A percentile compares a stretch with the other conserved stretches of the same genome.
phyloP scores from a whole-genome alignment of 208 protist species.

The Leishmania lainsoni region DNA sequence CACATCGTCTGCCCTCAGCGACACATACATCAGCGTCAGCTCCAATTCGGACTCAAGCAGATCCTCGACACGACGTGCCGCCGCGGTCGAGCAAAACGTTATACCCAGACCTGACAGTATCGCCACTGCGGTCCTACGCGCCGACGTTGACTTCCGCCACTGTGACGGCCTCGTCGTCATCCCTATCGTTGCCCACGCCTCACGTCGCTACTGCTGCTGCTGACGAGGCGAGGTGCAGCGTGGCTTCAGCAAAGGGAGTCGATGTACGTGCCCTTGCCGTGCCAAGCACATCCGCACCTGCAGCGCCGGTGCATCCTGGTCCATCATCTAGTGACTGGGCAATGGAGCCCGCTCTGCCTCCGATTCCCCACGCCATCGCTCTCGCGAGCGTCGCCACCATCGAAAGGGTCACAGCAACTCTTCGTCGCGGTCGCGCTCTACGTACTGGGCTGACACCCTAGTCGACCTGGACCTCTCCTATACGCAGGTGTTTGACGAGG shows the following conservation, averaged over 20 bases:
- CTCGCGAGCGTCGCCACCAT: background rate
- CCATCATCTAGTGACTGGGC: background rate
- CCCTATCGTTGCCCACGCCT: background rate
- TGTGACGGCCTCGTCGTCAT: background rate
- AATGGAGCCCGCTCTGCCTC: background rate
- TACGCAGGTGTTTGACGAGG: conserved; percentile 44
- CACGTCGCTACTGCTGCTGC: background rate
- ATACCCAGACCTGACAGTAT: background rate
- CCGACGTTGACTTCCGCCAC: background rate
- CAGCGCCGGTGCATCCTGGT: background rate
- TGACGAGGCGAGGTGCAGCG: background rate
- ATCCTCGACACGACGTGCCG: background rate
- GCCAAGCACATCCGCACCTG: background rate
- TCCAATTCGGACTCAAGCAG: background rate
- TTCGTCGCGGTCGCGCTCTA: background rate
- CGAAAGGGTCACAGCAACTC: background rate
- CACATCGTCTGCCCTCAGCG: background rate
- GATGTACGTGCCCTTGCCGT: background rate
- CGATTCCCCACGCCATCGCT: background rate
- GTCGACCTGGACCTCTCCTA: conserved; percentile 61
- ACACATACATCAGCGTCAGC: background rate
- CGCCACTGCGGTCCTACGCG: background rate
- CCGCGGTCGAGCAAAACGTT: background rate
- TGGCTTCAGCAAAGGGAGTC: background rate
- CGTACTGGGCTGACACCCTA: conserved; percentile 43